Evolutionary conservation across 2,329 filamentous ascomycete genomes (phyloP).

Genomic region (Penicillium sclerotigenum): DNA sequence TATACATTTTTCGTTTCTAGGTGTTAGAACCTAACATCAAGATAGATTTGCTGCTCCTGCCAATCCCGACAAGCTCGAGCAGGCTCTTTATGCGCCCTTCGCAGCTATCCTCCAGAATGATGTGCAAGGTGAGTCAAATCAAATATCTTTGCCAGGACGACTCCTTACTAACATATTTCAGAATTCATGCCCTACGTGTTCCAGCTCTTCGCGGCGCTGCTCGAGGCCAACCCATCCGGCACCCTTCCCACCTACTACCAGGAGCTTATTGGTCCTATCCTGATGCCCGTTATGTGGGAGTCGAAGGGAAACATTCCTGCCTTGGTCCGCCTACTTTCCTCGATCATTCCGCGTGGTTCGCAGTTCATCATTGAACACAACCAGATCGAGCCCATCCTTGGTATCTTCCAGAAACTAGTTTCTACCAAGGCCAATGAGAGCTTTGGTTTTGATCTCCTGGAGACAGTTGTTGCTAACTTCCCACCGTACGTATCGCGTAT

Average conservation of each 20-base stretch:
- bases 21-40: constrained; percentile 9
- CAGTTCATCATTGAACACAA: constrained; percentile 71
- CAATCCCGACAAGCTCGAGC: constrained; percentile 71
- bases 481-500: constrained; percentile 56
- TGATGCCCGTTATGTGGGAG: constrained; percentile 84
- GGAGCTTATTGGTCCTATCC: constrained; percentile 70
- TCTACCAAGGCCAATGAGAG: constrained; percentile 77
- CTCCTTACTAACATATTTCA: constrained; percentile 39
- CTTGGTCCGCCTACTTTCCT: constrained; percentile 76
- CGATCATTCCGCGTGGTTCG: constrained; percentile 75
- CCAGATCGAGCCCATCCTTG: constrained; percentile 83
- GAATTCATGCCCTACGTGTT: constrained; percentile 97
- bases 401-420: constrained; percentile 90
- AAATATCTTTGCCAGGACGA: neutral
- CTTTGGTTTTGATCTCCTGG: constrained; percentile 85
- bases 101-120: constrained; percentile 75
- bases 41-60: constrained; percentile 62
- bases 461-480: constrained; percentile 71
- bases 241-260: constrained; percentile 78
- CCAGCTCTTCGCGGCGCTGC: constrained; percentile 85
- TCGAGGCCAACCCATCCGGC: constrained; percentile 80
- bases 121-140: constrained; percentile 62
- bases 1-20: neutral
- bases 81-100: constrained; percentile 78
- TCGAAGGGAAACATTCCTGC: constrained; percentile 90